Evolutionary conservation across 108 stramenopile genomes (phyloP), one percentile per base, ranked within the genome.

Genomic region (Mediolabrus comicus): DNA sequence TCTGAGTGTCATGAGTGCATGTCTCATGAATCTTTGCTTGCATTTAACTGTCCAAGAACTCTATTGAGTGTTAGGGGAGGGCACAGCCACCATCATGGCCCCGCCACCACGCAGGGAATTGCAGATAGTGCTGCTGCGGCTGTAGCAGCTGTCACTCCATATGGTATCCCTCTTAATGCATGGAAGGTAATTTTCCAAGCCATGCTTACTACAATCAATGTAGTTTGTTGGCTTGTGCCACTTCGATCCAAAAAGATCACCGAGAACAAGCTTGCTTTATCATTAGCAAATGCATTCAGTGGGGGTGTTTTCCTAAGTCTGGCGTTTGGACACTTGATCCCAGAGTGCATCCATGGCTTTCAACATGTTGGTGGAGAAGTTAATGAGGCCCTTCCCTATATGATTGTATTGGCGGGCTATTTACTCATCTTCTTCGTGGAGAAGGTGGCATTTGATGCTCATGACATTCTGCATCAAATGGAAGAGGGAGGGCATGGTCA

Each of bases 291-390:
- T 75, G 90, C 96, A 63, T 98, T 98, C 77, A 88, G 91, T 28
- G 98, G 98, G 10, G 98, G 98, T 26, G 96, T 98, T 41, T 98
- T 98, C 75, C 75, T 98, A 35, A 87, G 86, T 12, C 75, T 98
- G 53, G 96, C 97, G 26, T 98, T 98, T 75, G 96, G 95, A 3
- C 98, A 98, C 82, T 84, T 98, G 80, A 89, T 98, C 54, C 98
- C 98, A 2, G 95, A 98, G 69, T 91, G 96, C 56, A 83, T 90
- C 12, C 86, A 94, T 59, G 95, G 92, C 22, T 97, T 97, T 74
- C 79, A 89, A 54, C 67, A 62, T 27, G 65, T 65, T 6, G 61
- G 41, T 3, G 55, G 54, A 16, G 77, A 74, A n/a, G 41, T 77
- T 60, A 94, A 92, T 46, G 93, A 94, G 53, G 89, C 80, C 27